Evolutionary conservation across 23 red algal genomes (phyloP).

Genomic region (Agarophyton chilense): DNA sequence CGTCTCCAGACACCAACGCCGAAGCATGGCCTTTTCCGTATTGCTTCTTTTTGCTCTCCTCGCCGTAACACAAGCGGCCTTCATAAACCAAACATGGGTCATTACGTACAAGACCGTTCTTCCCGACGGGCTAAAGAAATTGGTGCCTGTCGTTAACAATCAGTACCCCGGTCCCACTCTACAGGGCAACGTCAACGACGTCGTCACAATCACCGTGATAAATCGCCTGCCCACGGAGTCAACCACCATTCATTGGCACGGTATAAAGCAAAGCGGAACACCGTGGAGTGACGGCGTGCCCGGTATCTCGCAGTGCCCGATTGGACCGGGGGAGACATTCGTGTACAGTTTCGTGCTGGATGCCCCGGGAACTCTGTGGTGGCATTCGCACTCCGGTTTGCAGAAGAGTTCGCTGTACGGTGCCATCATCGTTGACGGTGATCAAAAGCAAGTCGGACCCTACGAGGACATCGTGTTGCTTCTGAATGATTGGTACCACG

Average conservation of each 20-base stretch:
- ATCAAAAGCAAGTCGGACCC: slow-evolving; percentile 3
- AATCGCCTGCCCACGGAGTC: slow-evolving; percentile 24
- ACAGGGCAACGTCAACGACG: slow-evolving; percentile 11
- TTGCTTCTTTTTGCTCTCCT: no score
- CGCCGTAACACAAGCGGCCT: not conserved
- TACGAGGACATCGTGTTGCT: slow-evolving; percentile 16
- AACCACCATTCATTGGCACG: slow-evolving; percentile 62
- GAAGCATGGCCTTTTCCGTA: no score
- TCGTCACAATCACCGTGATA: slow-evolving; percentile 28
- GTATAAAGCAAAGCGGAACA: slow-evolving; percentile 49
- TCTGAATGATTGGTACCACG: slow-evolving; percentile 55
- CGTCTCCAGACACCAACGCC: no score
- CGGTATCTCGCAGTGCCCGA: slow-evolving; percentile 30
- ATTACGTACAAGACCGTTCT: slow-evolving; percentile 40
- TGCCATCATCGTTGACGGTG: slow-evolving; percentile 43
- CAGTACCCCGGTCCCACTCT: slow-evolving; percentile 41
- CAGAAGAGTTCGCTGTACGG: slow-evolving; percentile 57
- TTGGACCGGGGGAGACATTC: slow-evolving; percentile 35
- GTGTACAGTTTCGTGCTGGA: slow-evolving; percentile 38
- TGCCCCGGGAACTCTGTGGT: slow-evolving; percentile 44
- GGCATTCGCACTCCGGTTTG: slow-evolving; percentile 51
- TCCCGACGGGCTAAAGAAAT: slow-evolving; percentile 22
- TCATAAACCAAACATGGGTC: slow-evolving; percentile 38
- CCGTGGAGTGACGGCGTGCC: slow-evolving; percentile 50
- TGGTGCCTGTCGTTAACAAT: slow-evolving; percentile 55